Conservation (phyloP, 1,139 yeast genomes). For the Suhomyces kunorum region DNA sequence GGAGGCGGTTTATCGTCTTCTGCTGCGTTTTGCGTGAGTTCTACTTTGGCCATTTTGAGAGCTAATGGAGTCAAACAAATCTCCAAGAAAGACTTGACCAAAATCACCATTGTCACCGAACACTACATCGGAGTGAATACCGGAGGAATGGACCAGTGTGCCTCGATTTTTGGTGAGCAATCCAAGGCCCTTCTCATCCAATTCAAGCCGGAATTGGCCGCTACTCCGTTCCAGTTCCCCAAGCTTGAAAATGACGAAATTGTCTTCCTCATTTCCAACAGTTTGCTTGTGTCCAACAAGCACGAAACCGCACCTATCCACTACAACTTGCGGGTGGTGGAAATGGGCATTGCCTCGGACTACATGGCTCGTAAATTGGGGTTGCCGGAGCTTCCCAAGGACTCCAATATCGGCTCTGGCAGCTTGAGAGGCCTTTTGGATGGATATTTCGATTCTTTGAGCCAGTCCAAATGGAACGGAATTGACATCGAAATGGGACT, state of each 20-base stretch:
- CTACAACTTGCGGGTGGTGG: slow-evolving; percentile 71
- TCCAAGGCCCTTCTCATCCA: slow-evolving; percentile 62
- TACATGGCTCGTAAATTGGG: slow-evolving; percentile 52
- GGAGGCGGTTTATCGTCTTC: slow-evolving; percentile 75
- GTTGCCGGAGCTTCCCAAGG: slow-evolving; percentile 42
- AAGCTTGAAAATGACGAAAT: slow-evolving; percentile 35
- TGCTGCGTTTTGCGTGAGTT: slow-evolving; percentile 71
- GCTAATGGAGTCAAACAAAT: slow-evolving; percentile 52
- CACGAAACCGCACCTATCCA: slow-evolving; percentile 69
- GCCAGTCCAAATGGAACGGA: slow-evolving; percentile 49
- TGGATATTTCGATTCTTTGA: slow-evolving; percentile 40
- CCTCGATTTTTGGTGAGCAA: slow-evolving; percentile 66
- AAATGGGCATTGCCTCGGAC: slow-evolving; percentile 64
- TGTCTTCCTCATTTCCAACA: slow-evolving; percentile 63
- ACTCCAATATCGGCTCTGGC: slow-evolving; percentile 61
- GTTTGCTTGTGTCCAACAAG: slow-evolving; percentile 63
- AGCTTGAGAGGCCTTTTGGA: slow-evolving; percentile 68
- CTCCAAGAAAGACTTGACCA: slow-evolving; percentile 55
- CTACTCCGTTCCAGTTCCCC: slow-evolving; percentile 60
- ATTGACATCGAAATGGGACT: slow-evolving; percentile 47
- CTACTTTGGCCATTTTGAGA: slow-evolving; percentile 58
- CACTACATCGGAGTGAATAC: slow-evolving; percentile 74
- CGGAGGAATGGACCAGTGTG: slow-evolving; percentile 82
- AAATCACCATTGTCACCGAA: slow-evolving; percentile 67
- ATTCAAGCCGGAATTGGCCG: slow-evolving; percentile 60